Evolutionary conservation across 495 filamentous ascomycete species (phyloP), one percentile per base, ranked within the genome.

Genomic region (Mycothermus thermophilus): DNA sequence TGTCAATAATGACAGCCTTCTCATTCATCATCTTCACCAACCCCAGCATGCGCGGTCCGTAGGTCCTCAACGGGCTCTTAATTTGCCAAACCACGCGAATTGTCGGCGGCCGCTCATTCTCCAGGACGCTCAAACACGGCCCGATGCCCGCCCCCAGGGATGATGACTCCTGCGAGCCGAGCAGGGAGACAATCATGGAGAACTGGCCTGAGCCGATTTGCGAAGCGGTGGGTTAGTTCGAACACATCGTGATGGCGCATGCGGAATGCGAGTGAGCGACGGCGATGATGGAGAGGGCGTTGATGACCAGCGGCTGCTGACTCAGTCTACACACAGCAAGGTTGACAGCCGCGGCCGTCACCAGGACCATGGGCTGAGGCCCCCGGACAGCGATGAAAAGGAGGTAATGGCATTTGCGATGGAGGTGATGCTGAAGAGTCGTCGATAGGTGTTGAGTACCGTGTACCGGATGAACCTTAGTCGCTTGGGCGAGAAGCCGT

Each of bases 261-360:
- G 24, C 77, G 67, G 33, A 79, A 48, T 7, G 46, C 4, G 77
- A 77, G 41, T 67, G 56, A 4, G 67, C 66, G 9, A 61, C 57
- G 30, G 55, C 43, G 16, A 63, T 41, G 41, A 69, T 59, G 34
- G 59, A 86, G 23, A 83, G 70, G 18, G 67, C 36, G 55, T 88
- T 88, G 48, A 88, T 62, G 17, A 83, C 69, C 24, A 80, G 61
- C 32, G 83, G 79, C 44, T 83, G 77, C 3, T 81, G 73, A 48
- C 77, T 75, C 28, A 83, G 51, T 22, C 66, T 56, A 38, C 57
- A 58, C 19, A 65, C 58, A 38, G 62, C 46, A 25, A 69, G 51
- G 44, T 71, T 69, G 47, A 52, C 24, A 23, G 62, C 60, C 11
- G 62, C 52, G 14, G 63, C 64, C 27, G 49, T 54, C 38, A 57